Percentiles rank a stretch among this genome's conserved stretches.
These are phyloP conservation scores for Salix koriyanagi DNA, from an alignment of 345 rosid species.

Conservation along the genomic window DNA sequence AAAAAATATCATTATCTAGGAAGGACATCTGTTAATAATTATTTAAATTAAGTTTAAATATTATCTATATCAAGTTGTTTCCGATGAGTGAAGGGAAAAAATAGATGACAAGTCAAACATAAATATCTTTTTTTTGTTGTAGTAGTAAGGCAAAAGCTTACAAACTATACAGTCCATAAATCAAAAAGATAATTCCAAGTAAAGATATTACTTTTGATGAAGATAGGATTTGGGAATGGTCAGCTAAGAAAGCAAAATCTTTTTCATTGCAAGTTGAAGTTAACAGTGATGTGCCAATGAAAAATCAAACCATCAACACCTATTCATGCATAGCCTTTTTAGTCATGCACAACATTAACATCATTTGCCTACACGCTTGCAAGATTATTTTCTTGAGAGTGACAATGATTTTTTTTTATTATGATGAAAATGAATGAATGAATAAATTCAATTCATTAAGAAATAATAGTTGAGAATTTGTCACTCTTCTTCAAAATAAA, in stretches of 20 bases:
- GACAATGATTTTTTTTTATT: background rate
- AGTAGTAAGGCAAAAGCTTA: background rate
- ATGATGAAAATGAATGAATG: background rate
- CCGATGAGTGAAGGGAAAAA: background rate
- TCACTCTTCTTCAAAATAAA: background rate
- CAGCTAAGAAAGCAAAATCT: background rate
- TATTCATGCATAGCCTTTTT: background rate
- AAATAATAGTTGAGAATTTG: background rate
- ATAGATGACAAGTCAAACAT: background rate
- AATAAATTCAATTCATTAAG: background rate
- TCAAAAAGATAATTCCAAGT: background rate
- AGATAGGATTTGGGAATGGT: background rate
- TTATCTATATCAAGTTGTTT: slow-evolving; percentile 1
- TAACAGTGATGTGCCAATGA: background rate
- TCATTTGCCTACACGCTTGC: no score
- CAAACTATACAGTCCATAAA: background rate
- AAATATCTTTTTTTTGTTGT: background rate
- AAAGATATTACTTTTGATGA: background rate
- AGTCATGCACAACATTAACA: background rate
- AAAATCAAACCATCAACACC: background rate
- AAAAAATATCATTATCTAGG: background rate
- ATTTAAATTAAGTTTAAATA: no score
- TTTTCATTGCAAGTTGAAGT: no score
- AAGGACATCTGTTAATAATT: no score
- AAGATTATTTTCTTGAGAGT: background rate